Conservation (phyloP, 2,329 filamentous ascomycete species). For the Cladosporium sp. region DNA sequence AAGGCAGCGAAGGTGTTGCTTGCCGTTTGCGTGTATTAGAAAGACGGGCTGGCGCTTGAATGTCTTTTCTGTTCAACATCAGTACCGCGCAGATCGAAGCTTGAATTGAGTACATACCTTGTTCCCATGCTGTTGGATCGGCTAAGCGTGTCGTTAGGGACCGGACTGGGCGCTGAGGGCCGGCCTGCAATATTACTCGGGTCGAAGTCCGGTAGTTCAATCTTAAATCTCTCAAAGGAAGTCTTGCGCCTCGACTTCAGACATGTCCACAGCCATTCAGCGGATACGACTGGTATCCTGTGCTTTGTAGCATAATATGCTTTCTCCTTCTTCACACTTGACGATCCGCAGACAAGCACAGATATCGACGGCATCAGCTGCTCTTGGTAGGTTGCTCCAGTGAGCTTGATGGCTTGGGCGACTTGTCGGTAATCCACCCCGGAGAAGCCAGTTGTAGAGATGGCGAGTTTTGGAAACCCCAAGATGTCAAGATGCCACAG, state of each 20-base stretch:
- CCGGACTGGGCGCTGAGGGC: constrained; percentile 15
- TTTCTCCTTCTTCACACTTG: constrained; percentile 61
- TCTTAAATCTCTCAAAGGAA: constrained; percentile 36
- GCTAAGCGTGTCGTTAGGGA: constrained; percentile 4
- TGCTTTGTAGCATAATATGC: constrained; percentile 68
- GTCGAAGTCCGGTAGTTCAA: constrained; percentile 16
- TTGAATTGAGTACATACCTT: not conserved
- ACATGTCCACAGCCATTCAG: constrained; percentile 80
- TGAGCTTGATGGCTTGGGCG: constrained; percentile 64
- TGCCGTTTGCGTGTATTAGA: constrained; percentile 27
- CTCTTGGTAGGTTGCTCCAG: constrained; percentile 73
- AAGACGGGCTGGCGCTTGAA: constrained; percentile 16
- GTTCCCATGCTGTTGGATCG: not conserved
- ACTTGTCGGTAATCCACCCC: constrained; percentile 82
- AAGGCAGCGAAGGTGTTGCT: constrained; percentile 24
- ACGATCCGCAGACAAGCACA: constrained; percentile 60
- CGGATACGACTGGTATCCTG: constrained; percentile 72
- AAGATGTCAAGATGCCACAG: constrained; percentile 47
- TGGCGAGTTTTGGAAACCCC: constrained; percentile 61
- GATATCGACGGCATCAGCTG: constrained; percentile 65
- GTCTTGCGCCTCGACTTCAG: constrained; percentile 50
- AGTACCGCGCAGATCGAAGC: not conserved
- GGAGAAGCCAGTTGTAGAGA: constrained; percentile 64
- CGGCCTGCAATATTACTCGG: constrained; percentile 12
- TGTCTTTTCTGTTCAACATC: constrained; percentile 2